Conservation (phyloP, 2,329 filamentous ascomycete species). For the Colletotrichum sojae region DNA sequence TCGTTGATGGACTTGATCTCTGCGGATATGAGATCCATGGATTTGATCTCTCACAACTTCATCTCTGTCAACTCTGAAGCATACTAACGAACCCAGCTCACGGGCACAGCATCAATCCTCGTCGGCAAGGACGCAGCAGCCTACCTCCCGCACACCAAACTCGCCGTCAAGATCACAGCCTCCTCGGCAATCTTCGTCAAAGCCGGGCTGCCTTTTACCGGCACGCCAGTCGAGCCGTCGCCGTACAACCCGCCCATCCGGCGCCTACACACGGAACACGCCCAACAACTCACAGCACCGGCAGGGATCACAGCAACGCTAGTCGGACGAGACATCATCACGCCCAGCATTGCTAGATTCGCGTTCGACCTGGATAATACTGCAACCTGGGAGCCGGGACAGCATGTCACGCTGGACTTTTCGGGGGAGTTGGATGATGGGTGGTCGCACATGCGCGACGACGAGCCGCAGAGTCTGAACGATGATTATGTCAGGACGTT, state of each 20-base stretch:
- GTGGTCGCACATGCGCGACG: conserved; percentile 87
- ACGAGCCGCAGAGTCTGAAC: conserved; percentile 84
- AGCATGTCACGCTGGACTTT: conserved; percentile 85
- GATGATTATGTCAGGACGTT: conserved; percentile 90
- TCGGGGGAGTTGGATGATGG: conserved; percentile 77
- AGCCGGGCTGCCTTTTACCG: conserved; percentile 78
- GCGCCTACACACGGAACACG: conserved; percentile 70
- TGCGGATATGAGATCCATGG: too few species aligned
- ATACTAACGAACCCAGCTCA: conserved; percentile 56
- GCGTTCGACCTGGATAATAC: conserved; percentile 56
- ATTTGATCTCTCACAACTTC: too few species aligned
- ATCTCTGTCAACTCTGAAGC: background rate
- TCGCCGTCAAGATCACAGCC: conserved; percentile 79
- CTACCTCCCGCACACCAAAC: conserved; percentile 77
- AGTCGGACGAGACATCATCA: conserved; percentile 70
- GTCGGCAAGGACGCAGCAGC: conserved; percentile 73
- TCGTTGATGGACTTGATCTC: too few species aligned
- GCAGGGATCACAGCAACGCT: conserved; percentile 65
- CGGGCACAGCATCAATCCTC: conserved; percentile 77
- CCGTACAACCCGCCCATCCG: conserved; percentile 86
- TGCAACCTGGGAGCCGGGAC: conserved; percentile 74
- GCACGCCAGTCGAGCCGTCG: conserved; percentile 69
- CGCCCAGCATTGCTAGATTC: conserved; percentile 78
- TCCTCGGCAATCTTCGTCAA: conserved; percentile 73
- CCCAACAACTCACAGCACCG: background rate